Conservation (phyloP, 75 land plant species). For the Pseudotsuga menziesii region DNA sequence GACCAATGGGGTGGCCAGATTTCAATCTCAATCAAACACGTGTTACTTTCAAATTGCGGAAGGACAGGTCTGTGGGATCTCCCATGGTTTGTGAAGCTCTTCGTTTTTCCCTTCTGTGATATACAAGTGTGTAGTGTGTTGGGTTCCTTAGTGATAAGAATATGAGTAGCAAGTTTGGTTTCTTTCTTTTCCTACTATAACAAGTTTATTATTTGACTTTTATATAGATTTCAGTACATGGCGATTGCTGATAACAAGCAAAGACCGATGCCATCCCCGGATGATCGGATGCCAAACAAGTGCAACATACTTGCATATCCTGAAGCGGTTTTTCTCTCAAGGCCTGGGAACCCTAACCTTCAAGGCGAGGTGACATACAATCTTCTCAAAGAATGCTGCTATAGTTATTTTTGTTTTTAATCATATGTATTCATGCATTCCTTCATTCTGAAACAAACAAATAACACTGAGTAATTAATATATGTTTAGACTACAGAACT, state of each 20-base stretch:
- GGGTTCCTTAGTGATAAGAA: neutral
- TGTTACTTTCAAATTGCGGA: slow-evolving; percentile 68
- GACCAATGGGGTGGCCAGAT: slow-evolving; percentile 55
- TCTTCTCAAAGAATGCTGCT: neutral
- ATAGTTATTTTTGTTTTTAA: neutral
- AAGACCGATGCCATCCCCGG: slow-evolving; percentile 74
- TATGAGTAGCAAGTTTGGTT: neutral
- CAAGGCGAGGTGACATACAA: slow-evolving; percentile 67
- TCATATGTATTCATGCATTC: neutral
- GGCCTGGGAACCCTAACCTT: slow-evolving; percentile 51
- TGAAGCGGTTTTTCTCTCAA: slow-evolving; percentile 71
- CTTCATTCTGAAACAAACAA: neutral
- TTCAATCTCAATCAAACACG: slow-evolving; percentile 59
- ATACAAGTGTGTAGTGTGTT: neutral
- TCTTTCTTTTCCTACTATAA: slow-evolving; percentile 3
- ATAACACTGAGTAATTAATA: neutral
- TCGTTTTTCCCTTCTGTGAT: neutral
- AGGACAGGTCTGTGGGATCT: slow-evolving; percentile 50
- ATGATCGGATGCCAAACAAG: slow-evolving; percentile 54
- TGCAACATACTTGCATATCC: slow-evolving; percentile 68
- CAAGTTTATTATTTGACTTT: slow-evolving; percentile 3
- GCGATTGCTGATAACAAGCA: slow-evolving; percentile 65
- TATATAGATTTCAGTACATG: slow-evolving; percentile 79
- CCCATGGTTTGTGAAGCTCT: neutral
- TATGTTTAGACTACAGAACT: neutral